Evolutionary conservation across 148 eudicot genomes (phyloP).

Genomic region (Linanthus parryae): DNA sequence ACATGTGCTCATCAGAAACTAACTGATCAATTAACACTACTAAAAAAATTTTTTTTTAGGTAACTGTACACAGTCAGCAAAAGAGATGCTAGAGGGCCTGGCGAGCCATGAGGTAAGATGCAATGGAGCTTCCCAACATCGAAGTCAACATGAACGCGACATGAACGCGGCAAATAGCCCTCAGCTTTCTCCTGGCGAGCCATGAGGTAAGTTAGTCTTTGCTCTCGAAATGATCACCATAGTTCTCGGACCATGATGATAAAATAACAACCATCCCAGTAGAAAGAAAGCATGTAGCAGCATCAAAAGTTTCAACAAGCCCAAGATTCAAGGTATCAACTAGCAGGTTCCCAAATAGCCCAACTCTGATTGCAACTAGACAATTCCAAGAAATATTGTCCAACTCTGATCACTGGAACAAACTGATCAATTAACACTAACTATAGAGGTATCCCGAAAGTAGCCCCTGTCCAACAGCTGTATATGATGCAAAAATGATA

Average conservation of each 20-base stretch:
- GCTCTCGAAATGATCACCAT: conserved; percentile 74
- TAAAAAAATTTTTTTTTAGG: too few species aligned
- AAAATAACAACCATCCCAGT: conserved; percentile 70
- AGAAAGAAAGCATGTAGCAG: conserved; percentile 70
- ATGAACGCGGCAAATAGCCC: conserved; percentile 74
- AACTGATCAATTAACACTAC: too few species aligned
- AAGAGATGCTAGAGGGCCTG: conserved; percentile 34
- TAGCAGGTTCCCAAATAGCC: conserved; percentile 59
- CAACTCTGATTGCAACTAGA: conserved; percentile 63
- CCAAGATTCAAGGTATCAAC: conserved; percentile 62
- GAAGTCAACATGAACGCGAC: conserved; percentile 86
- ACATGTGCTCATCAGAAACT: too few species aligned
- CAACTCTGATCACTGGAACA: too few species aligned
- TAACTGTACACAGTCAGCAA: conserved; percentile 61
- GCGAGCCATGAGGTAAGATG: conserved; percentile 60
- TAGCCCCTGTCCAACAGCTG: too few species aligned
- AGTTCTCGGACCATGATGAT: conserved; percentile 74
- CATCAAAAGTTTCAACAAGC: conserved; percentile 79
- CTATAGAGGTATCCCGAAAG: too few species aligned
- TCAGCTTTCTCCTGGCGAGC: conserved; percentile 67
- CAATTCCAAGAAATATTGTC: conserved; percentile 83
- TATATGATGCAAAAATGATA: too few species aligned
- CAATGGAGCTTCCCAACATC: conserved; percentile 78
- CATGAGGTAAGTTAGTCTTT: conserved; percentile 67
- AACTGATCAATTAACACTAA: too few species aligned